These are phyloP conservation scores for Boletus vermiculosoides DNA, from an alignment of 768 basidiomycete genomes.

Conservation along the genomic window DNA sequence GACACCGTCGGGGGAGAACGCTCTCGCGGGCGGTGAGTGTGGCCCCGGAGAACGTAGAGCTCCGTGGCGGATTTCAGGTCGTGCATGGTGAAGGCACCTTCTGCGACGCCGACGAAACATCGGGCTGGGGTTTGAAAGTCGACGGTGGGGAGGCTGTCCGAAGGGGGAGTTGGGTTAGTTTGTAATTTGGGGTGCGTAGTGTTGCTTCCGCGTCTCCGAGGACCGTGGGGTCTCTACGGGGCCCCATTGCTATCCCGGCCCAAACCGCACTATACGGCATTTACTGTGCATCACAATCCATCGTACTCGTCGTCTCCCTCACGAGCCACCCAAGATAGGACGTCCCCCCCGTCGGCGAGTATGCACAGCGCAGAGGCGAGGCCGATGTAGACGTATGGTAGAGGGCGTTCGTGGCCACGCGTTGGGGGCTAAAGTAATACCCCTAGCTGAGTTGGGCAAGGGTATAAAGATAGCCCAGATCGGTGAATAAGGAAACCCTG, in stretches of 20 bases:
- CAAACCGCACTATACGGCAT: not conserved
- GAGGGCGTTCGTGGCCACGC: not conserved
- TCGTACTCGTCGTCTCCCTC: too few species aligned
- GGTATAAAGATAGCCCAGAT: not conserved
- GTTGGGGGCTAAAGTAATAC: not conserved
- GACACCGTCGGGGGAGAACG: too few species aligned
- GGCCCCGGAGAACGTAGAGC: constrained; percentile 86
- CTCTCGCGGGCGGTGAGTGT: too few species aligned
- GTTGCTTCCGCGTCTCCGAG: too few species aligned
- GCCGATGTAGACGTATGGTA: not conserved
- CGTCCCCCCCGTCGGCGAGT: not conserved
- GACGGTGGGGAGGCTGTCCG: constrained; percentile 76
- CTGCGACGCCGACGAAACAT: constrained; percentile 86
- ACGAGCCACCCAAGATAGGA: too few species aligned
- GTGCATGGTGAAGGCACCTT: constrained; percentile 93
- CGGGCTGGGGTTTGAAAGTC: too few species aligned
- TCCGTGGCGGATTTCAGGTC: constrained; percentile 95
- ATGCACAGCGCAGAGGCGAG: not conserved
- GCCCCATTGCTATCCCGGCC: too few species aligned
- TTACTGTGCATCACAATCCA: not conserved
- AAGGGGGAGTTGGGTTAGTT: too few species aligned
- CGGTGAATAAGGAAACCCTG: not conserved
- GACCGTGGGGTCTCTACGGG: too few species aligned
- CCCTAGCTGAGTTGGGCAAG: not conserved
- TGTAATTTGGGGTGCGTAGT: too few species aligned